Base-by-base conservation (phyloP, 208 protist species). In the Leishmania martiniquensis region DNA sequence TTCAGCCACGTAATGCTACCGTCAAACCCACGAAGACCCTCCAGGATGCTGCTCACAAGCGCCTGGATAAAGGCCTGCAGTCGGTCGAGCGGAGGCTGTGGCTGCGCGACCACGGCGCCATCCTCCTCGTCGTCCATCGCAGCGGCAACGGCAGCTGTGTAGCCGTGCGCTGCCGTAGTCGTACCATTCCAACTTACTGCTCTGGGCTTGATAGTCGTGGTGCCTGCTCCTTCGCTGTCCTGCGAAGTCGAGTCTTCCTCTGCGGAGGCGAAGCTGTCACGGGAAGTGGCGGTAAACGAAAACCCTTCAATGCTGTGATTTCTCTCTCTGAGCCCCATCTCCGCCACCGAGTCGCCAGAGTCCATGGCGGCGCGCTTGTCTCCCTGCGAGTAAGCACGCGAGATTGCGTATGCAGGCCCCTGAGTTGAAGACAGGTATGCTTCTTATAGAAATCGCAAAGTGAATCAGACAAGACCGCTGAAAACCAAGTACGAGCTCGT, bases 11-110 rank as follows among this genome's bases (percentile, higher is more conserved):
- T 74, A 34, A 73, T 60, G 59, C 70, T 80, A 39, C 80, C 80
- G 44, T 84, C 80, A 59, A 84, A 84, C 74, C 80, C 80, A 5
- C 80, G 80, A 32, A 84, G 67, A 10, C 80, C 70, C 62, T 84
- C 70, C 42, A 84, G 51, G 34, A 80, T 84, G 60, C 52, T 80
- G 62, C 74, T n/a, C 32, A 84, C 80, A 45, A 80, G 45, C 1
- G 49, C 4, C 34, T 77, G 74, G 12, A 84, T 59, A 75, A 72
- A 79, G 25, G 42, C 60, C 62, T 83, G 78, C 51, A 84, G 44
- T 17, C 59, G 75, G 15, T 66, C 65, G 17, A 59, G 47, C 12
- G 67, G 59, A n/a, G 34, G 37, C n/a, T 29, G 68, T n/a, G 80
- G 25, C 70, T 79, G 62, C 10, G 20, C 54, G 15, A 29, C 47